Conservation (phyloP, 306 rosid species). For the Trichosanthes truncata region DNA sequence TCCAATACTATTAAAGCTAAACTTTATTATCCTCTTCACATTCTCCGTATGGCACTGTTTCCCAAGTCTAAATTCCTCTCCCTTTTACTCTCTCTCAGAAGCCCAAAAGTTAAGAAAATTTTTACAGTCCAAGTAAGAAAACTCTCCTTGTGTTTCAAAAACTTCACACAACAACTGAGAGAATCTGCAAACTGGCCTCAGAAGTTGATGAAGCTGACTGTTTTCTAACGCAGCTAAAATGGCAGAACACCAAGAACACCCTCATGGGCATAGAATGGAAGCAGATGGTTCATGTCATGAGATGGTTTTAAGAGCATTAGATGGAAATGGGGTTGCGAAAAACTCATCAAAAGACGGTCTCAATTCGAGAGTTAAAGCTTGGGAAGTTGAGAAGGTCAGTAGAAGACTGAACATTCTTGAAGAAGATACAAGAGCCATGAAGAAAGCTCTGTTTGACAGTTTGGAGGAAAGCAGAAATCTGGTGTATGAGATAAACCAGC, state of each 20-base stretch:
- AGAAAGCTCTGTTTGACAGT: conserved; percentile 18
- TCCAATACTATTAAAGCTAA: neutral
- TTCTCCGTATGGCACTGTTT: neutral
- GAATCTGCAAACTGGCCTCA: neutral
- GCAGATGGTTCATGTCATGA: neutral
- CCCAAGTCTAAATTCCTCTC: neutral
- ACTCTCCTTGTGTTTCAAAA: neutral
- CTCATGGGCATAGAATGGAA: neutral
- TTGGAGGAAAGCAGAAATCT: conserved; percentile 26
- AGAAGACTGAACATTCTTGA: conserved; percentile 30
- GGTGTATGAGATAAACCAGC: conserved; percentile 16
- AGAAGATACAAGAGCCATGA: conserved; percentile 35
- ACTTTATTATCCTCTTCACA: neutral
- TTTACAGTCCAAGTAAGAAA: neutral
- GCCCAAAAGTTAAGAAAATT: neutral
- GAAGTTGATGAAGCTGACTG: neutral
- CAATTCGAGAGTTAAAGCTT: neutral
- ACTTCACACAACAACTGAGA: neutral
- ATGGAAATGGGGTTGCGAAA: neutral
- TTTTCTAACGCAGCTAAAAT: neutral
- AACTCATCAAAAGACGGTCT: neutral
- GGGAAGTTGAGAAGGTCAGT: conserved; percentile 22
- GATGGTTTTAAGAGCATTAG: neutral
- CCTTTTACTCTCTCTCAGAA: neutral
- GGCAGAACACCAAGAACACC: neutral